Base-by-base conservation (phyloP, 2,329 filamentous ascomycete genomes). In the Pseudogymnoascus sp. region DNA sequence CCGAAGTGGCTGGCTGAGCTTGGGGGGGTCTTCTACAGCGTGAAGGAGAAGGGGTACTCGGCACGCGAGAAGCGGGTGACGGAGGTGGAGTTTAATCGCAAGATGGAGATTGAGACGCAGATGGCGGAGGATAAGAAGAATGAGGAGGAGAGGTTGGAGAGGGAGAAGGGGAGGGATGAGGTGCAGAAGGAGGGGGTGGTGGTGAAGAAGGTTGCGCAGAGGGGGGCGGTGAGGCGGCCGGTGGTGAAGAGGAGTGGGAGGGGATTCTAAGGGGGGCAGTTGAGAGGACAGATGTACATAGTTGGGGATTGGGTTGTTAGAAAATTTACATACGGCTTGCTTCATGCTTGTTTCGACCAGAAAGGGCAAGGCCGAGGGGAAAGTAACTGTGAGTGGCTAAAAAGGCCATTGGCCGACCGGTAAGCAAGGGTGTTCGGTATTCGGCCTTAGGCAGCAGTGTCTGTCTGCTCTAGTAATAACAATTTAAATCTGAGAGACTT, bases 11-110 rank as follows among this genome's bases (percentile, higher is more conserved):
- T 99, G 42, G 95, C 95, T 5, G 95, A 99, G 73, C 81, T 99
- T 5, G 95, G 96, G 36, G 95, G 93, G 1, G 95, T 99, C 0
- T 99, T 99, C 75, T 99, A 97, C 76, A 95, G 89, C 1, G 84
- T 99, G 72, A 97, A 96, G 78, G 93, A 97, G 77, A 99, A 99
- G 77, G 95, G 93, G 1, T 99, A 96, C 73, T 96, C 90, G 12
- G 86, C 88, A 11, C 83, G 90, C 25, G 90, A 96, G 71, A 93
- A 92, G 76, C 84, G 90, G 62, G 85, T 96, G 59, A 93, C 89
- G 0, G 93, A 97, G 77, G 88, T 87, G 14, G 93, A 97, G 74
- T 96, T 96, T 74, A 97, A 96, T 73, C 82, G 86, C 61, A 92
- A 90, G 75, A 92, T 96, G 83, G 93, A 97, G 76, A 93, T 97